Evolutionary conservation across 2,329 filamentous ascomycete species (phyloP), one percentile per base, ranked within the genome.

Genomic region (Plectosphaerella cucumerina): DNA sequence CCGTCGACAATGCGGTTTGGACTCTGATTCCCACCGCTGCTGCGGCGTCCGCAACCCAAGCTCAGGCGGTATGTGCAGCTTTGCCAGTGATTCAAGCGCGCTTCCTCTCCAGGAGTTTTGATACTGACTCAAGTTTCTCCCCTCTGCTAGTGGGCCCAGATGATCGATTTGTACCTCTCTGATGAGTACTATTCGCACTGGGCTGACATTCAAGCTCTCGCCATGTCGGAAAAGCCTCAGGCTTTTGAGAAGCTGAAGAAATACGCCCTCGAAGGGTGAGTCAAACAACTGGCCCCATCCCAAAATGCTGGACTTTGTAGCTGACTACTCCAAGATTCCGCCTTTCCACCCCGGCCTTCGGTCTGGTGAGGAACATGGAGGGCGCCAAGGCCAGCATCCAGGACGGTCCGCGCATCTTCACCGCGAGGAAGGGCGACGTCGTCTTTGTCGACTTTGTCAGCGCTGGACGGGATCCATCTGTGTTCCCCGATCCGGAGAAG

Each of bases 31-130:
- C 82, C 2, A 77, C 78, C 2, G 76, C 79, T 9, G 72, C 74
- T 20, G 76, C 78, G 1, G 77, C 81, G 60, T 73, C 81, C 2
- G 79, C 81, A 10, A 84, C 79, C 59, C 81, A 85, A 63, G 76
- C 76, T 9, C 76, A 81, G 57, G 67, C 14, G 34, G 10, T 5
- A 44, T n/a, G 21, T 21, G 6, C 26, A n/a, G n/a, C 20, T 14
- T 6, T 23, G 14, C 5, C 6, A 0, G 12, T 6, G 44, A 23
- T 41, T 11, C 11, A 11, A 12, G 42, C 12, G 41, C 6, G 8
- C 20, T 37, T 51, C 11, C n/a, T 17, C 3, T 75, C 10, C 51
- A 76, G 43, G 61, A 68, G 3, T 76, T 61, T 59, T 75, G 74
- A 61, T 58, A 75, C 1, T 65, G 63, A 1, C 61, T 31, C 64